Conservation (phyloP, 495 filamentous ascomycete genomes). For the Aspergillus nanangensis region DNA sequence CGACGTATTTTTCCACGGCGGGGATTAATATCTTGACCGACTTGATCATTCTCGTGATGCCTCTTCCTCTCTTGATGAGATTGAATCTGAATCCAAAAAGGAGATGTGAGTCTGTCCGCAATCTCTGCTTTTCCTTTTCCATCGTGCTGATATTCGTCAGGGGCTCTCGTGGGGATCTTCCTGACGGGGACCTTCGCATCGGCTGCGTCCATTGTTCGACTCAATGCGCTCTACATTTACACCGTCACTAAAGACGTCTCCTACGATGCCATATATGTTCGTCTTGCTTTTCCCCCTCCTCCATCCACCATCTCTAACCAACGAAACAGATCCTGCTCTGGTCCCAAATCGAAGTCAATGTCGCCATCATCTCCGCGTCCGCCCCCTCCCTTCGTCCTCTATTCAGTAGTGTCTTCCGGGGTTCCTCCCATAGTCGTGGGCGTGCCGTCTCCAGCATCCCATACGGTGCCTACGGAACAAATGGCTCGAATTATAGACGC, state of each 20-base stretch:
- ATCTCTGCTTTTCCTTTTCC: too few species aligned
- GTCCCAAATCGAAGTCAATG: conserved; percentile 16
- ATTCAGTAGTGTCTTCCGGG: conserved; percentile 11
- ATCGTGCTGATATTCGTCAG: conserved; percentile 1
- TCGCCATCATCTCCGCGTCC: conserved; percentile 15
- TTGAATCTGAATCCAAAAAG: conserved; percentile 11
- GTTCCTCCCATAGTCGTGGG: conserved; percentile 3
- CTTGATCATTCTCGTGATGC: conserved; percentile 21
- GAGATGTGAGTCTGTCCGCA: conserved; percentile 11
- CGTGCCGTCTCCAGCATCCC: too few species aligned
- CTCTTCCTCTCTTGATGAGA: conserved; percentile 26
- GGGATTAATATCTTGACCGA: conserved; percentile 28
- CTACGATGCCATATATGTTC: conserved; percentile 9
- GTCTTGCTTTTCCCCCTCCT: not conserved
- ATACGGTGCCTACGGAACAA: too few species aligned
- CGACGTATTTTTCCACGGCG: conserved; percentile 12
- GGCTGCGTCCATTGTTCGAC: conserved; percentile 12
- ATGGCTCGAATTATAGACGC: too few species aligned
- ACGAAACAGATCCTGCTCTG: conserved; percentile 11
- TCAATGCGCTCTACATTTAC: conserved; percentile 14
- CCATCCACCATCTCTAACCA: not conserved
- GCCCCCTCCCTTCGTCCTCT: conserved; percentile 14
- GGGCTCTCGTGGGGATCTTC: conserved; percentile 13
- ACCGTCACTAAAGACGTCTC: conserved; percentile 9
- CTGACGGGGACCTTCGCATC: conserved; percentile 13